Evolutionary conservation across 495 filamentous ascomycete genomes (phyloP).

Genomic region (Usnea hakonensis): DNA sequence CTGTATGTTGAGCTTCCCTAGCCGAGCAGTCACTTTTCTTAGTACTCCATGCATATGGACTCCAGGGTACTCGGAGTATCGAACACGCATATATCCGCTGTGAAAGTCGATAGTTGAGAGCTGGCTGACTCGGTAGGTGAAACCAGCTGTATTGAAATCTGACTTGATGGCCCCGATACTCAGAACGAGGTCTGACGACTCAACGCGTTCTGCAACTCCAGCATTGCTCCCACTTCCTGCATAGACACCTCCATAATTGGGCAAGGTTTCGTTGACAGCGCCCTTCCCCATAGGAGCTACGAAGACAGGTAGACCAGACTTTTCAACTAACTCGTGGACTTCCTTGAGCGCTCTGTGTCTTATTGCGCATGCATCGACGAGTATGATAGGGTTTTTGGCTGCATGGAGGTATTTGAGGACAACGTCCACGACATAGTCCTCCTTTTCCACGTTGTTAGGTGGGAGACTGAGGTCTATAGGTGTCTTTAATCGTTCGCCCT

Average conservation of each 20-base stretch:
- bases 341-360: constrained; percentile 71
- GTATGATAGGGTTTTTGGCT: constrained; percentile 69
- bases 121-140: constrained; percentile 76
- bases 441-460: constrained; percentile 60
- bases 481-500: constrained; percentile 59
- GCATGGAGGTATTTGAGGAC: constrained; percentile 68
- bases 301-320: constrained; percentile 71
- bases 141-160: constrained; percentile 88
- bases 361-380: constrained; percentile 88
- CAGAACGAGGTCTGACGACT: constrained; percentile 74
- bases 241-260: constrained; percentile 80
- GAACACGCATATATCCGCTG: constrained; percentile 63
- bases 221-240: constrained; percentile 69
- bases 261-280: constrained; percentile 68
- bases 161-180: constrained; percentile 76
- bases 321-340: constrained; percentile 67
- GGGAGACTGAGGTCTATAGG: constrained; percentile 60
- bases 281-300: constrained; percentile 92
- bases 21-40: constrained; percentile 55
- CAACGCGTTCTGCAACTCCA: constrained; percentile 64
- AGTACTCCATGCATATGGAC: constrained; percentile 84
- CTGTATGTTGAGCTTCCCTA: constrained; percentile 49
- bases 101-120: constrained; percentile 85
- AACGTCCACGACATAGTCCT: constrained; percentile 77
- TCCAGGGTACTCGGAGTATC: constrained; percentile 76